Evolutionary conservation across 495 filamentous ascomycete species (phyloP).

Genomic region (Neurospora sp.): DNA sequence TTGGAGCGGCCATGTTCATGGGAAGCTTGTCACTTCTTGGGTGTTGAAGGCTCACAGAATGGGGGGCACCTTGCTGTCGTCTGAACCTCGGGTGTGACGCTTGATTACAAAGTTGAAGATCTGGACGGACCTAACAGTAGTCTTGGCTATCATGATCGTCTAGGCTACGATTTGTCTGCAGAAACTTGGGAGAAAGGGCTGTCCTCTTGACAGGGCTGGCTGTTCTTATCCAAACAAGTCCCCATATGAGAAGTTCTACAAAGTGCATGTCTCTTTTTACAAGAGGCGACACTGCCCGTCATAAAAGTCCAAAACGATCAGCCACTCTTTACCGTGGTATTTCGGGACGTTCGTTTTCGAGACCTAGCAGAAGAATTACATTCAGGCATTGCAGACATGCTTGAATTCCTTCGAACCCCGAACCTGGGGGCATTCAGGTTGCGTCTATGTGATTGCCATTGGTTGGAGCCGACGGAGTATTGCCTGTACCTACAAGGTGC

Average conservation of each 20-base stretch:
- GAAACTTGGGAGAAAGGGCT: background rate
- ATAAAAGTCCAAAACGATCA: too few species aligned
- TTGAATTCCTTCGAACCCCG: too few species aligned
- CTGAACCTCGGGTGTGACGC: background rate
- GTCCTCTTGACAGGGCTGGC: background rate
- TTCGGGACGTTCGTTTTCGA: too few species aligned
- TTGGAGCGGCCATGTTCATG: background rate
- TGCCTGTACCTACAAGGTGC: too few species aligned
- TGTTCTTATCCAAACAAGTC: background rate
- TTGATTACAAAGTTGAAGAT: background rate
- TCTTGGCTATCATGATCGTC: background rate
- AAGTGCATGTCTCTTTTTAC: background rate
- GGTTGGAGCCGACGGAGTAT: too few species aligned
- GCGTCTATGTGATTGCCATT: too few species aligned
- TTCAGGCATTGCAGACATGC: too few species aligned
- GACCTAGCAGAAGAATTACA: too few species aligned
- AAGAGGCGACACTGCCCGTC: background rate
- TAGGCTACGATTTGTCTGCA: background rate
- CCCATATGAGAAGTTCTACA: background rate
- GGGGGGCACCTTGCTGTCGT: background rate
- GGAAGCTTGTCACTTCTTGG: background rate
- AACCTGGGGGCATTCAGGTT: too few species aligned
- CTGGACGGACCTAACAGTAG: background rate
- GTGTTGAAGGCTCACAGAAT: background rate
- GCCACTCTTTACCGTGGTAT: too few species aligned